Percentiles rank a stretch among this genome's conserved stretches.
Evolutionary conservation across 1,139 yeast genomes (phyloP).

Genomic region (Pichia sp.): DNA sequence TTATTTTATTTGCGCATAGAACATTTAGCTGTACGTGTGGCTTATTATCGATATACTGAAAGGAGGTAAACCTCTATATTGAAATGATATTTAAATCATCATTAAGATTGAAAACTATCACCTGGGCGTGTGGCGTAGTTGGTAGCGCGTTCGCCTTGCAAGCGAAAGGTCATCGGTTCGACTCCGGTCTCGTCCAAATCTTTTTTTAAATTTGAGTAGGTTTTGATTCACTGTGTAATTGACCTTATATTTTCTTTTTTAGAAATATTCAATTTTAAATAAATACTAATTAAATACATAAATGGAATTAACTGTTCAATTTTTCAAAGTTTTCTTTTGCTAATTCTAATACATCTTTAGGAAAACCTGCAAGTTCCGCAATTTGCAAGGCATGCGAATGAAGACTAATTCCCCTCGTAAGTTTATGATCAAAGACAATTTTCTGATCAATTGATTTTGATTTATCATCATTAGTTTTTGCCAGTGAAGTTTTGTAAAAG

Average conservation of each 20-base stretch:
- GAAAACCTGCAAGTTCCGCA: slow-evolving; percentile 82
- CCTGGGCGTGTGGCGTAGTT: slow-evolving; percentile 66
- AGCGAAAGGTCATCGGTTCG: slow-evolving; percentile 64
- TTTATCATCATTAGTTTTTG: slow-evolving; percentile 17
- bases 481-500: slow-evolving; percentile 49
- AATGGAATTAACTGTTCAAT: not conserved
- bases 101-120: too few relatives aligned
- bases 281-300: not conserved
- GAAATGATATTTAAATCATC: too few relatives aligned
- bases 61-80: too few relatives aligned
- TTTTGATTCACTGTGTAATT: too few relatives aligned
- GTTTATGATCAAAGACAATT: slow-evolving; percentile 52
- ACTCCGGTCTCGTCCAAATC: slow-evolving; percentile 57
- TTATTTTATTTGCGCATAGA: too few relatives aligned
- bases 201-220: too few relatives aligned
- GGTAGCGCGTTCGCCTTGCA: slow-evolving; percentile 70
- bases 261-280: too few relatives aligned
- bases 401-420: slow-evolving; percentile 66
- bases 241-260: too few relatives aligned
- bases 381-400: slow-evolving; percentile 82
- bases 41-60: too few relatives aligned
- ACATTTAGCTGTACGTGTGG: too few relatives aligned
- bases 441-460: slow-evolving; percentile 25
- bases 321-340: slow-evolving; percentile 33
- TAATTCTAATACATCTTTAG: slow-evolving; percentile 47